Base-by-base conservation (phyloP, 1,139 yeast species). In the Lodderomyces pseudojiufengensis region DNA sequence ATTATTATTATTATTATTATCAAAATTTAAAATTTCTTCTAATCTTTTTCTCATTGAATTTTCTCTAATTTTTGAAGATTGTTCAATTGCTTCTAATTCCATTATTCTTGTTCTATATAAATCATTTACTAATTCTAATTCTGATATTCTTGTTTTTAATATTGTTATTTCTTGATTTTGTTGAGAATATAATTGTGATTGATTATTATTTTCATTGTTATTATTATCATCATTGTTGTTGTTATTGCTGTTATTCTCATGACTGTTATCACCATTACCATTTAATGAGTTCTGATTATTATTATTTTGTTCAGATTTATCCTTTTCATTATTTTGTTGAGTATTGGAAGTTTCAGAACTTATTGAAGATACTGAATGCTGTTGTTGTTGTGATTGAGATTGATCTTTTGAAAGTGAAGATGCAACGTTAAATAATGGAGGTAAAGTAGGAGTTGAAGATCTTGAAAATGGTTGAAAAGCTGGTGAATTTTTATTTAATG, bases 41-140 rank as follows among this genome's bases (percentile, higher is more conserved):
- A 74, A 59, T 38, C 78, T 54, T 44, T 65, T 69, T 43, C 72
- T 63, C 64, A 74, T 64, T 15, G 76, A 62, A 23, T 50, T 55
- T 49, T 75, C 80, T 42, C 81, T 61, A 41, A 71, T 61, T 45
- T 78, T 66, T 1, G 78, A 70, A 16, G 80, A 80, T 35, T 68
- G 70, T 50, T 84, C 92, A 64, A 75, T 64, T 20, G 78, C 77
- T 56, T 90, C 96, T 44, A 90, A 67, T 54, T 90, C 96, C 60
- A 75, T 68, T 35, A 90, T 85, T 48, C 95, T 75, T 4, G 92
- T 77, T 47, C 86, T 74, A 63, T 85, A 84, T 43, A 90, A 66
- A 53, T 88, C 97, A 51, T 87, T 88, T 27, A 90, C 95, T 31
- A 90, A 68, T 56, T 90, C 97, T 41, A 90, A 70, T 55, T 90